Conservation (phyloP, 345 rosid species). For the Citrus glauca region DNA sequence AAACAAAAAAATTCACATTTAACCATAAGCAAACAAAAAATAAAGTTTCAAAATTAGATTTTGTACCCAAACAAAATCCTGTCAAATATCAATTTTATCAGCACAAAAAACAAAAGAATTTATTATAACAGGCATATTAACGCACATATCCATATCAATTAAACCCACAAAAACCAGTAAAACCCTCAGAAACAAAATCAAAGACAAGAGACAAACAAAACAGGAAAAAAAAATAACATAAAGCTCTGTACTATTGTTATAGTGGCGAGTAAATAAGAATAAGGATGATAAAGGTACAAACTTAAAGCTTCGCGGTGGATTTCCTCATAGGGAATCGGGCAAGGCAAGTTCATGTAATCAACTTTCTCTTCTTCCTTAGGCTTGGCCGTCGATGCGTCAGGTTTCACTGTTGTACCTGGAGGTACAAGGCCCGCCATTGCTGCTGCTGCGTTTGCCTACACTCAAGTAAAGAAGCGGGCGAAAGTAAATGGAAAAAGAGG, state of each 20-base stretch:
- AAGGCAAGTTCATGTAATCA: constrained; percentile 74
- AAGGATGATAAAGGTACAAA: constrained; percentile 26
- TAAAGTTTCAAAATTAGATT: neutral
- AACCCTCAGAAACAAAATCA: neutral
- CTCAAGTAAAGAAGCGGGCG: neutral
- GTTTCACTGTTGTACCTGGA: constrained; percentile 26
- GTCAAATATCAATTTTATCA: neutral
- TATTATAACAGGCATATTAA: neutral
- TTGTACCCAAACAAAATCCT: neutral
- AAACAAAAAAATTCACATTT: neutral
- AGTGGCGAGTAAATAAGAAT: neutral
- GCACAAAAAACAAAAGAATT: neutral
- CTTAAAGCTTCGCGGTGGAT: constrained; percentile 91
- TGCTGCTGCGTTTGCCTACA: constrained; percentile 5
- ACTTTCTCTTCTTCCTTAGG: constrained; percentile 46
- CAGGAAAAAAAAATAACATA: neutral
- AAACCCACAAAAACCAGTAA: neutral
- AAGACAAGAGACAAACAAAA: neutral
- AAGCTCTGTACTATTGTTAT: constrained; percentile 2
- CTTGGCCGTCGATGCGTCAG: constrained; percentile 20
- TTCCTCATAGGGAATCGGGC: constrained; percentile 91
- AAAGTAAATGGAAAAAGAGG: neutral
- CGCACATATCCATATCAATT: neutral
- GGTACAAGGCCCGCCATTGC: constrained; percentile 59
- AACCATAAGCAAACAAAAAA: neutral